Base-by-base conservation (phyloP, 345 rosid genomes). In the Corymbia maculata region DNA sequence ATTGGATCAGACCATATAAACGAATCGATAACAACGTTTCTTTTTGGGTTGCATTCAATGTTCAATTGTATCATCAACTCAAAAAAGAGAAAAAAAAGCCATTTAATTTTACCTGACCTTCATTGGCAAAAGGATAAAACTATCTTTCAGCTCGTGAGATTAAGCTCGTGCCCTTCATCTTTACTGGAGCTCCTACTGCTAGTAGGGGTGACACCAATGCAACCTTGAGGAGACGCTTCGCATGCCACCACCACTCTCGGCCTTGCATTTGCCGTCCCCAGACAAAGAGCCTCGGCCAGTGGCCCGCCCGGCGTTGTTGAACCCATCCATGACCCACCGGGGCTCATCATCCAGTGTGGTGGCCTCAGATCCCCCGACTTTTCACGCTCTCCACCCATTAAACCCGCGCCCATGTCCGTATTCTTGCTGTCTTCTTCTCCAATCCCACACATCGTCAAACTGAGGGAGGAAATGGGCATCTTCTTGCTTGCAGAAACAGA, bases 251-350 rank as follows among this genome's bases (percentile, higher is more conserved):
- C 91, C 32, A 92, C 87, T 87, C 89, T 90, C 30, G 90, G 88
- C 26, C 90, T 86, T 53, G 85, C 32, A 22, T 88, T 89, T 2
- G 93, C 80, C 68, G 89, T 89, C 84, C 96, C 95, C 15, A 91
- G 92, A 90, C 93, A 90, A 80, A 94, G 87, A 30, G 93, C 96
- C 89, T 94, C 95, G 32, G 93, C 96, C 89, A 94, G 86, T 6
- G 96, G 96, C 85, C 96, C 95, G 19, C 94, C 95, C 26, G 93
- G 94, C 6, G 93, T 90, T 51, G 95, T 90, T 36, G 95, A 90
- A 85, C 89, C 85, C 92, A 92, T 89, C 91, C 94, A 92, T 45
- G 68, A 86, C 87, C 92, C 90, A 85, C 90, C 89, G 84, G 80
- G 86, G 68, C 87, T 51, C 28, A 28, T 90, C 94, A 92, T 87